A percentile compares a stretch with the other conserved stretches of the same genome.
Evolutionary conservation across 306 rosid genomes (phyloP).

Genomic region (Gynostemma pentaphyllum): DNA sequence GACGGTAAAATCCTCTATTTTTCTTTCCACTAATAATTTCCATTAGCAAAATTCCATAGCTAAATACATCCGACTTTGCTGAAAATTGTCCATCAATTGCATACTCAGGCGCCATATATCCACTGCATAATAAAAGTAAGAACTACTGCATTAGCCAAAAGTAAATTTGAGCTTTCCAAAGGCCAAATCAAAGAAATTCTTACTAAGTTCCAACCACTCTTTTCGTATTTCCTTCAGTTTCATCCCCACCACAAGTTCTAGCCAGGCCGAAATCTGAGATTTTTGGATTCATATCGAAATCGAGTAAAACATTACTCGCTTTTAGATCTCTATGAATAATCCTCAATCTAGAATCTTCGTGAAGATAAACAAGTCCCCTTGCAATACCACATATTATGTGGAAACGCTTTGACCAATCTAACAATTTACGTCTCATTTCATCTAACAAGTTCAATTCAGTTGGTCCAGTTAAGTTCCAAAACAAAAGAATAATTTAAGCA

Average conservation of each 20-base stretch:
- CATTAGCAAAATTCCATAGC: conserved; percentile 29
- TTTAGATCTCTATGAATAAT: no score
- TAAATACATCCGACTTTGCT: conserved; percentile 29
- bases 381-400: no score
- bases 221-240: conserved; percentile 21
- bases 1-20: conserved; percentile 16
- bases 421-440: conserved; percentile 13
- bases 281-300: conserved; percentile 25
- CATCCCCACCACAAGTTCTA: conserved; percentile 24
- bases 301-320: conserved; percentile 34
- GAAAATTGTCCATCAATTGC: conserved; percentile 32
- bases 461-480: no score
- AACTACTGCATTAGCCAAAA: no score
- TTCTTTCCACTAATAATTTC: conserved; percentile 28
- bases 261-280: conserved; percentile 38
- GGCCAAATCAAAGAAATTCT: not conserved
- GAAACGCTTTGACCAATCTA: no score
- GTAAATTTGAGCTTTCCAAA: not conserved
- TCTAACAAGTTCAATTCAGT: conserved; percentile 15
- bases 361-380: no score
- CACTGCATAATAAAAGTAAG: conserved; percentile 10
- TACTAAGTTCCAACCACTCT: conserved; percentile 35
- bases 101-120: conserved; percentile 35
- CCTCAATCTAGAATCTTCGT: no score
- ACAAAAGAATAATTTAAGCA: no score